A percentile compares a stretch with the other conserved stretches of the same genome.
Conservation (phyloP, 805 yeast genomes). For the Nakazawaea ishiwadae region DNA sequence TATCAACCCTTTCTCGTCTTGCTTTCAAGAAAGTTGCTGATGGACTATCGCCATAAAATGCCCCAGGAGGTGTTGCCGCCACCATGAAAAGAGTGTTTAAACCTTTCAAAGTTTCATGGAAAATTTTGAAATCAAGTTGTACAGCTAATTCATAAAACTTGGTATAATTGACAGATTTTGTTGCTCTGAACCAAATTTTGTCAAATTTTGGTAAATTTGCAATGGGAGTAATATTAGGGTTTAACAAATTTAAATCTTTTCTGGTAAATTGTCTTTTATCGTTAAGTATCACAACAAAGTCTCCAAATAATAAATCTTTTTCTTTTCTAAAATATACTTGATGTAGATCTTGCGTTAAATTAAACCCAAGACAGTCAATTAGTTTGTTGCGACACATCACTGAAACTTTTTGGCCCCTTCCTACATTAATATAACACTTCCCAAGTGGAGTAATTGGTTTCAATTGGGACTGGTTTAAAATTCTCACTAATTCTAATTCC, state of each 20-base stretch:
- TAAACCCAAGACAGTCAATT: conserved; percentile 3
- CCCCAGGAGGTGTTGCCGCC: neutral
- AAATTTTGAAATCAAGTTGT: neutral
- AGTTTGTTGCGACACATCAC: neutral
- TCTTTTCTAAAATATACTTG: conserved; percentile 5
- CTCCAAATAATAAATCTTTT: neutral
- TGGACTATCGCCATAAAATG: neutral
- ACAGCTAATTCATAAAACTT: conserved; percentile 2
- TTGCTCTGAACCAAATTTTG: conserved; percentile 6
- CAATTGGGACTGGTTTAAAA: conserved; percentile 4
- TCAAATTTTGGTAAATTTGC: conserved; percentile 3
- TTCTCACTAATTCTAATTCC: conserved; percentile 1
- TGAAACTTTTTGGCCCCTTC: neutral
- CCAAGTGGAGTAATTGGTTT: conserved; percentile 4
- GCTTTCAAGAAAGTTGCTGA: neutral
- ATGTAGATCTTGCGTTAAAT: neutral
- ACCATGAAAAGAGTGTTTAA: conserved; percentile 1
- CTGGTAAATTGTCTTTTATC: conserved; percentile 1
- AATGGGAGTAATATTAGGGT: neutral
- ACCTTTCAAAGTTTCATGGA: neutral
- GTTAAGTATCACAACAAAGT: conserved; percentile 7
- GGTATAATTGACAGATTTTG: neutral
- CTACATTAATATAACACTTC: neutral
- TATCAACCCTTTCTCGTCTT: neutral
- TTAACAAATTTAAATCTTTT: conserved; percentile 5